phyloP scores from a whole-genome alignment of 805 yeast genomes.

The Yarrowia sp. region DNA sequence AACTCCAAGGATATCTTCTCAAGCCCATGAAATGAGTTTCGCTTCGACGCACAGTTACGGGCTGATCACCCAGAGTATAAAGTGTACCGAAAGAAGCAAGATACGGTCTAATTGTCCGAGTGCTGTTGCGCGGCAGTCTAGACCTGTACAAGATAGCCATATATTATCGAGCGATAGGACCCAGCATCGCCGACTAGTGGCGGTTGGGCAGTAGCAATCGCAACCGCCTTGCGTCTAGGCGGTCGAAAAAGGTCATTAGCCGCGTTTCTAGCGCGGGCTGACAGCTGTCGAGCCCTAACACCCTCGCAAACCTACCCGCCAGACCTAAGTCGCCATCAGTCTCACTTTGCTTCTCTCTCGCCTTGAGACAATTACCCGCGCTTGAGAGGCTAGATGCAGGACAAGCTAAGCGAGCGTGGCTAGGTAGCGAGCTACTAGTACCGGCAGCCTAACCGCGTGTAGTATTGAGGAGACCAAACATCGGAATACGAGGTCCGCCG shows the following conservation, averaged over 20 bases:
- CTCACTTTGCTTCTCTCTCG: not conserved
- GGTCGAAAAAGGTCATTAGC: not conserved
- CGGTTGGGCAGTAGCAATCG: not conserved
- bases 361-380: conserved; percentile 26
- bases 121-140: not conserved
- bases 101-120: conserved; percentile 16
- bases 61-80: not conserved
- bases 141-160: not conserved
- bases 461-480: too few species aligned
- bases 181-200: conserved; percentile 10
- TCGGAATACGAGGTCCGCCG: too few species aligned
- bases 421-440: too few species aligned
- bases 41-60: not conserved
- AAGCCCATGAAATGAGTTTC: not conserved
- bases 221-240: conserved; percentile 6
- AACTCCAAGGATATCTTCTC: too few species aligned
- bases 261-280: not conserved
- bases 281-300: conserved; percentile 1
- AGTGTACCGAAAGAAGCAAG: not conserved
- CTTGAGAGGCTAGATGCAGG: not conserved
- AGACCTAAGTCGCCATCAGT: too few species aligned
- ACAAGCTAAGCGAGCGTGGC: not conserved
- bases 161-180: not conserved
- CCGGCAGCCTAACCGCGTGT: too few species aligned
- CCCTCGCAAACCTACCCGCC: not conserved